A percentile compares a stretch with the other conserved stretches of the same genome.
phyloP scores from a whole-genome alignment of 805 yeast genomes.

The Pichia occidentalis region DNA sequence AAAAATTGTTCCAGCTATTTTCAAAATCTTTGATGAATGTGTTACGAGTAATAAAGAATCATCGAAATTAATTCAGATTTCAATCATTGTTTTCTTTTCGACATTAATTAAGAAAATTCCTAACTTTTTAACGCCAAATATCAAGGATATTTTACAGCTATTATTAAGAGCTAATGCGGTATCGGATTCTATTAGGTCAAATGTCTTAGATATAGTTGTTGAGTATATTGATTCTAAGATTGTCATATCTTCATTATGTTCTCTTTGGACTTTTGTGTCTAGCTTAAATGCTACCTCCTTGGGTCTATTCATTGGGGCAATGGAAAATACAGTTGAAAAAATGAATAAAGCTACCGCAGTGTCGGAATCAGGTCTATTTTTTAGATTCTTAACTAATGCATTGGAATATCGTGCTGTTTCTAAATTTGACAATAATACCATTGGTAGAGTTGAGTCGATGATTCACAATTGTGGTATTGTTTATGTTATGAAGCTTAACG shows the following conservation, averaged over 20 bases:
- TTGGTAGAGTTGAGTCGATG: constrained; percentile 74
- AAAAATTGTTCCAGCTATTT: constrained; percentile 69
- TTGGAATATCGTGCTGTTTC: constrained; percentile 64
- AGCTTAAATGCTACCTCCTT: constrained; percentile 41
- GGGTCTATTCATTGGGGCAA: constrained; percentile 61
- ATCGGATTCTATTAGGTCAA: constrained; percentile 52
- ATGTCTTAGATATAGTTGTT: constrained; percentile 54
- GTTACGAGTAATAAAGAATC: constrained; percentile 24
- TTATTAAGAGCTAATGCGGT: constrained; percentile 54
- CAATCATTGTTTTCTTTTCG: constrained; percentile 66
- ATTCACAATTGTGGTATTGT: constrained; percentile 66
- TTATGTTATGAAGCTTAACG: constrained; percentile 86
- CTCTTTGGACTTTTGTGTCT: constrained; percentile 49
- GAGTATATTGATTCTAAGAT: constrained; percentile 61
- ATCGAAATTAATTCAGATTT: constrained; percentile 49
- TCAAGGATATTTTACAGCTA: constrained; percentile 54
- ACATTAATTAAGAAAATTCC: constrained; percentile 79
- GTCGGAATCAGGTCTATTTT: constrained; percentile 58
- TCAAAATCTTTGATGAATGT: constrained; percentile 49
- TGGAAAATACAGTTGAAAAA: constrained; percentile 59
- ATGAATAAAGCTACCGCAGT: constrained; percentile 72
- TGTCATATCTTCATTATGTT: constrained; percentile 54
- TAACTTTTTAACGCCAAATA: constrained; percentile 66
- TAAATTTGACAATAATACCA: constrained; percentile 61
- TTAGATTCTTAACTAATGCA: constrained; percentile 60